These are phyloP conservation scores for Chrysoporthe cubensis DNA, from an alignment of 2,329 filamentous ascomycete species.

Conservation along the genomic window DNA sequence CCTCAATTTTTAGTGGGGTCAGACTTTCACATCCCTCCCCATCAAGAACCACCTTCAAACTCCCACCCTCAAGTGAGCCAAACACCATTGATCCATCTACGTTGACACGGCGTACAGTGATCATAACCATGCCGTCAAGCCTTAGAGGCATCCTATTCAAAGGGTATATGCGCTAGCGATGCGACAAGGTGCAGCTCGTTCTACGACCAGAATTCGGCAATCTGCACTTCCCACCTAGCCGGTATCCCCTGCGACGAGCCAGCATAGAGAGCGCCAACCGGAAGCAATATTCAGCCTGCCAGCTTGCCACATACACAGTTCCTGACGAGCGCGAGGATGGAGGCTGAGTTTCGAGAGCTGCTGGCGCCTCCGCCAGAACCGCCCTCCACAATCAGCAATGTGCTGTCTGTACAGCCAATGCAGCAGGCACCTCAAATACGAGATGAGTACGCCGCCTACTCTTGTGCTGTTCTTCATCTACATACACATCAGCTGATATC, in stretches of 20 bases:
- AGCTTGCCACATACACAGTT: background rate
- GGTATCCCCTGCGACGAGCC: background rate
- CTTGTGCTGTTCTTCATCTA: background rate
- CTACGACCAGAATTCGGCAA: background rate
- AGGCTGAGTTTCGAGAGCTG: slow-evolving; percentile 21
- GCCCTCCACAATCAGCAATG: slow-evolving; percentile 25
- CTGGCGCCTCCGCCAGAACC: slow-evolving; percentile 13
- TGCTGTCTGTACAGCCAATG: slow-evolving; percentile 22
- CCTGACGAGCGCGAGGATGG: slow-evolving; percentile 14
- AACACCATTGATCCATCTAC: background rate
- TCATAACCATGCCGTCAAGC: background rate
- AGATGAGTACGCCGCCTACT: slow-evolving; percentile 19
- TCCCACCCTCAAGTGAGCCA: too few species aligned
- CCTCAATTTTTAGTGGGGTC: too few species aligned
- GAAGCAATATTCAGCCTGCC: background rate
- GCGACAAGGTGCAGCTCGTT: background rate
- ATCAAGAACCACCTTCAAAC: too few species aligned
- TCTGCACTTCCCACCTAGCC: background rate
- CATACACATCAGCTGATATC: background rate
- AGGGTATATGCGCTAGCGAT: background rate
- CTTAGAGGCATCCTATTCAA: background rate
- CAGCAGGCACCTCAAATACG: slow-evolving; percentile 13
- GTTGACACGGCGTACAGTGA: background rate
- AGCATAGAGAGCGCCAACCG: background rate
- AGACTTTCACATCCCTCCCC: too few species aligned